Evolutionary conservation across 2,329 filamentous ascomycete species (phyloP), one percentile per base, ranked within the genome.

Genomic region (Hypoxylon sp.): DNA sequence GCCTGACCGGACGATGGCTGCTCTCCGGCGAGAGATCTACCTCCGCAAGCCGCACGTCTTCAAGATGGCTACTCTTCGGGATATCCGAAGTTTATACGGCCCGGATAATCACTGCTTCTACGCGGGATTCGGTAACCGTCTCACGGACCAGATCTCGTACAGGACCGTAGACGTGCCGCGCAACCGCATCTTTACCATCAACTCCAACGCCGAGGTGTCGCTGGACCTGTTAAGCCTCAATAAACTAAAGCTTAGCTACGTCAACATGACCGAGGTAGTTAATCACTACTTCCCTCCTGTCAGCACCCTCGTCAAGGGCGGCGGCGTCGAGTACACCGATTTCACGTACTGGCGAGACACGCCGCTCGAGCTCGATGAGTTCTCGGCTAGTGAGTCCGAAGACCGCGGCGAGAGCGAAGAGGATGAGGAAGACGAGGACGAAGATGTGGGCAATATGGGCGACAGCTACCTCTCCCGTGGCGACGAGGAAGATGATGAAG

Each of bases 281-380:
- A 95, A 99, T 75, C 95, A 99, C 78, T 98, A 97, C 81, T 99
- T 99, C 77, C 95, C 95, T 6, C 93, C 96, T 1, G 90, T 97
- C 11, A 92, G 90, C 67, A 89, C 94, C 24, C 84, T 99, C 28
- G 89, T 97, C 17, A 93, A 91, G 72, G 91, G 91, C 46, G 94
- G 94, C 19, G 94, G 94, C 11, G 95, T 98, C 76, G 91, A 97
- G 59, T 99, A 92, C 74, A 99, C 95, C 0, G 95, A 99, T 76
- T 99, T 99, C 79, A 94, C 89, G 59, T 99, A 97, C 79, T 99
- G 95, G 95, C 86, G 96, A 65, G 91, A 97, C 65, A 85, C 85
- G 49, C 92, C 93, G 2, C 84, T 94, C 15, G 93, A 97, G 52
- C 79, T 97, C 24, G 91, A 93, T 43, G 92, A 97, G 56, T 98